Base-by-base conservation (phyloP, 2,329 filamentous ascomycete genomes). In the Pseudogymnoascus sp. region DNA sequence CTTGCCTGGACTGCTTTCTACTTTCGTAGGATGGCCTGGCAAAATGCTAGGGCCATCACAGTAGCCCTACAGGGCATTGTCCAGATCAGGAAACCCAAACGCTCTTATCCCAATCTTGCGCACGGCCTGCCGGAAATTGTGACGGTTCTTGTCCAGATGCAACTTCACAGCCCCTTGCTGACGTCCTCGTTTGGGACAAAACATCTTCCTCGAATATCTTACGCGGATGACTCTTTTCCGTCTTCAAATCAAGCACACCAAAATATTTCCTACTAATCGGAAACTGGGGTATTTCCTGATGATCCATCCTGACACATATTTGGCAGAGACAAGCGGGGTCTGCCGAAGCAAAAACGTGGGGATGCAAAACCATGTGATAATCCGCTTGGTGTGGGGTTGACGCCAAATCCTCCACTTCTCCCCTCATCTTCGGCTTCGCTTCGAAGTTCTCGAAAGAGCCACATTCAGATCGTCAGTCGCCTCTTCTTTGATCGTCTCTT, bases 401-500 rank as follows among this genome's bases (percentile, higher is more conserved):
- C 28, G 32, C 47, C 4, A 54, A 32, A 54, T 9, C 47, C 25
- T 54, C 47, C 28, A 32, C 47, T 20, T 1, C 14, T 6, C 28
- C 28, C 47, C 47, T 54, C 47, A 54, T 54, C n/a, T 30, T 32
- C 47, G 47, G 18, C 25, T 30, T 32, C 47, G 47, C 47, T 54
- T 54, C 28, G 47, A n/a, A 14, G 47, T 8, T 54, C 28, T 54
- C 47, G 47, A 54, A 54, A 54, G 32, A 32, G 32, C 47, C 47
- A 54, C 47, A n/a, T 32, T 54, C n/a, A 32, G 47, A 54, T 60
- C 41, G 58, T 47, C 35, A 11, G 38, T 20, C 22, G n/a, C n/a
- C 59, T 60, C 59, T 16, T 37, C 43, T 28, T 60, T 60, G 22
- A 58, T 32, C 28, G 25, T 38, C 32, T 61, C 59, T 30, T 59